Evolutionary conservation across 2,329 filamentous ascomycete genomes (phyloP).

Genomic region (Ophiosphaerella herpotricha): DNA sequence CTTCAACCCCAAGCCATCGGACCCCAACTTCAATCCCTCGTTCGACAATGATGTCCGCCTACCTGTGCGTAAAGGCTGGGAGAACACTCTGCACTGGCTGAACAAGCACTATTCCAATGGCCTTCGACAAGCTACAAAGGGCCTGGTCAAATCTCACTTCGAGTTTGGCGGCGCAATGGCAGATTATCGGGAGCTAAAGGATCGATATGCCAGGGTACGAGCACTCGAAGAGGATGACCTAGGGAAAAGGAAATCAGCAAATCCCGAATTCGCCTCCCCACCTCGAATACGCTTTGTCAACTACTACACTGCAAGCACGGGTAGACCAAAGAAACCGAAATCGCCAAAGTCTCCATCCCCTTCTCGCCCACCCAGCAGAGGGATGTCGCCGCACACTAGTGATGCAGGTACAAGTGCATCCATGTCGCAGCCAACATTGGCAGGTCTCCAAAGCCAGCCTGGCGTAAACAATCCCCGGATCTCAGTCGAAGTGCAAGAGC

Average conservation of each 20-base stretch:
- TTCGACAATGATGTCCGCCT: constrained; percentile 76
- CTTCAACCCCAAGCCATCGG: constrained; percentile 45
- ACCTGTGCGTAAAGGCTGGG: constrained; percentile 70
- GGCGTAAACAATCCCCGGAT: constrained; percentile 47
- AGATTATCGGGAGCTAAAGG: constrained; percentile 72
- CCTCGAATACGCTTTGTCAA: constrained; percentile 78
- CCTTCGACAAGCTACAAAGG: constrained; percentile 69
- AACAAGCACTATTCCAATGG: constrained; percentile 77
- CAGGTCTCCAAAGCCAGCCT: constrained; percentile 13
- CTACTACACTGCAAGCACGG: constrained; percentile 87
- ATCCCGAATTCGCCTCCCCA: constrained; percentile 38
- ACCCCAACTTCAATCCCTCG: constrained; percentile 74
- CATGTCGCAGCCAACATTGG: constrained; percentile 17
- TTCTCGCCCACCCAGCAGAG: constrained; percentile 15
- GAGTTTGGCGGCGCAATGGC: constrained; percentile 83
- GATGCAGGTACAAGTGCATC: constrained; percentile 13
- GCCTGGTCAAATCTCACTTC: constrained; percentile 77
- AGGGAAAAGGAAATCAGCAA: constrained; percentile 34
- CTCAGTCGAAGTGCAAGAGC: constrained; percentile 55
- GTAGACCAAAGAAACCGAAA: constrained; percentile 61
- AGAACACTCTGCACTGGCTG: constrained; percentile 72
- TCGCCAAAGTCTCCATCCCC: constrained; percentile 47
- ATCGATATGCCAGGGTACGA: constrained; percentile 71
- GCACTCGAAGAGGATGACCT: constrained; percentile 73
- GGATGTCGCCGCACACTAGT: constrained; percentile 3